Evolutionary conservation across 2,329 filamentous ascomycete genomes (phyloP).

Genomic region (Thelonectria discophora): DNA sequence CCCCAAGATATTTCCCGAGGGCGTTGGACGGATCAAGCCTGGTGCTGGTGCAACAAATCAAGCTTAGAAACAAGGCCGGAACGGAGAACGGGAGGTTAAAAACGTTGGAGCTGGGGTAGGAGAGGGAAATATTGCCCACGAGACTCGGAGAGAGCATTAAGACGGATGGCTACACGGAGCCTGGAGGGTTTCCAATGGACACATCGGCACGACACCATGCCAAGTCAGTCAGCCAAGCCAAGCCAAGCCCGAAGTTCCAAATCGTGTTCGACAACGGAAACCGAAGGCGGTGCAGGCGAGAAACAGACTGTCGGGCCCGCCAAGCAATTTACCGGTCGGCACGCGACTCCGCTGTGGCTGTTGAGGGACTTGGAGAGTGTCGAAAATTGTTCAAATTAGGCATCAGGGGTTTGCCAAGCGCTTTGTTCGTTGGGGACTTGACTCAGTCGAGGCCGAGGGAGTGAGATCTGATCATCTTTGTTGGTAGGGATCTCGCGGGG

Average conservation of each 20-base stretch:
- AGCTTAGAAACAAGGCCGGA: background rate
- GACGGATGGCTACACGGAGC: background rate
- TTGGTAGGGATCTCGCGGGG: constrained; percentile 1
- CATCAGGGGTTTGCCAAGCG: background rate
- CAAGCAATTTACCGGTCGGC: constrained; percentile 4
- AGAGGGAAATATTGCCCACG: background rate
- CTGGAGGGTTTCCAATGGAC: background rate
- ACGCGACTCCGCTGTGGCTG: background rate
- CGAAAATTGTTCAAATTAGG: background rate
- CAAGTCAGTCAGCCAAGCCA: no score
- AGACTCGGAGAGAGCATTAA: background rate
- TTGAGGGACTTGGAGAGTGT: background rate
- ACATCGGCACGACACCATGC: background rate
- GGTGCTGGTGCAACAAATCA: background rate
- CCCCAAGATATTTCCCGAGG: background rate
- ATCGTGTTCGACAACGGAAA: no score
- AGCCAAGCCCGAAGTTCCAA: background rate
- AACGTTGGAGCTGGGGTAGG: no score
- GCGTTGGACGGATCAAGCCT: background rate
- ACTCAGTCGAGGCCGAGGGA: no score
- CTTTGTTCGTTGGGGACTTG: background rate
- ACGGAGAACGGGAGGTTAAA: no score
- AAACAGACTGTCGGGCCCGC: constrained; percentile 5
- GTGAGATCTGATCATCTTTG: no score
- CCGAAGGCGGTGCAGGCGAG: background rate